Evolutionary conservation across 2,329 filamentous ascomycete genomes (phyloP).

Genomic region (Albifimbria verrucaria): DNA sequence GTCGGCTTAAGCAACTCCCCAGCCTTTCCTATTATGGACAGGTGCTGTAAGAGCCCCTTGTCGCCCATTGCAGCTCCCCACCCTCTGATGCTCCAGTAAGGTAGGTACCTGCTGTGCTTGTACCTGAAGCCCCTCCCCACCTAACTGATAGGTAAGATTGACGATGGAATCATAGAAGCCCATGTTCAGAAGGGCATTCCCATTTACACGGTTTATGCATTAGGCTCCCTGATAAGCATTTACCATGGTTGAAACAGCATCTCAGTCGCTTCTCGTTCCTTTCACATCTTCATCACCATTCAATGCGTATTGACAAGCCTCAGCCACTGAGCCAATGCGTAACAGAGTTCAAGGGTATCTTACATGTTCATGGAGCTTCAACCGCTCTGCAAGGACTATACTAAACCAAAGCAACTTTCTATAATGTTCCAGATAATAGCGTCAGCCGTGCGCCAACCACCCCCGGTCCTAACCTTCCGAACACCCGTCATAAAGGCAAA

Average conservation of each 20-base stretch:
- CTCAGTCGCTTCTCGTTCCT: not conserved
- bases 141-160: too few relatives aligned
- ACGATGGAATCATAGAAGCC: too few relatives aligned
- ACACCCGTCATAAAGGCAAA: not conserved
- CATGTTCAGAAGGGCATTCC: too few relatives aligned
- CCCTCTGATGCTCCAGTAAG: not conserved
- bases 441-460: too few relatives aligned
- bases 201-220: too few relatives aligned
- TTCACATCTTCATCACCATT: too few relatives aligned
- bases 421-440: too few relatives aligned
- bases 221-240: too few relatives aligned
- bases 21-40: not conserved
- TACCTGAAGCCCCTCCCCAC: too few relatives aligned
- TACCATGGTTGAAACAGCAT: too few relatives aligned
- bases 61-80: not conserved
- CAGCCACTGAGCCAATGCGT: not conserved
- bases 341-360: not conserved
- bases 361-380: not conserved
- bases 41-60: not conserved
- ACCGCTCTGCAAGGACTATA: not conserved
- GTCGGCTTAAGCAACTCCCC: not conserved
- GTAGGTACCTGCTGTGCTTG: too few relatives aligned
- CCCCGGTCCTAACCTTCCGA: not conserved
- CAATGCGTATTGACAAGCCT: too few relatives aligned
- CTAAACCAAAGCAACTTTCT: not conserved